Evolutionary conservation across 306 rosid species (phyloP), one percentile per base, ranked within the genome.

Genomic region (Hylodesmum podocarpum): DNA sequence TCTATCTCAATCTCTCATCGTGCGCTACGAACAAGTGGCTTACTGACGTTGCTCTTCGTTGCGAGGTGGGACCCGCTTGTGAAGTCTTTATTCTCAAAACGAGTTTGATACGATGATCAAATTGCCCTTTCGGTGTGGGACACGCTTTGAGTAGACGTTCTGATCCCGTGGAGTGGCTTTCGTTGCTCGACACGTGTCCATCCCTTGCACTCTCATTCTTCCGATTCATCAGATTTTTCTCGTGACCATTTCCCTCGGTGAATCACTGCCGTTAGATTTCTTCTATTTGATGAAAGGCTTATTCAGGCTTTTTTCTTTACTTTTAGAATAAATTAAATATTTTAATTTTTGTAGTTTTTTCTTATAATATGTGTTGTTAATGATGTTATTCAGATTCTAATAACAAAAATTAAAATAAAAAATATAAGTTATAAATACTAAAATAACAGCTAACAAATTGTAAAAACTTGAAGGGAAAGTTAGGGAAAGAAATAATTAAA

Each of bases 41-140:
- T 70, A 19, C n/a, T 71, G 7, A 58, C 7, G 62, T 36, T 59
- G 33, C 51, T 67, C 73, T 49, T 64, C 75, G 37, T 80, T 67
- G 41, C 29, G 18, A 19, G 34, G 37, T 78, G 88, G 86, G 89
- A 46, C 92, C 91, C 80, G 4, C 66, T 8, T 33, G 9, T 4
- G 7, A 73, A 57, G 76, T 77, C 75, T 57, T 72, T 76, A 80
- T 85, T 87, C 83, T 75, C 50, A 19, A 70, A 81, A 64, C 84
- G 62, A 75, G 81, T 75, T 81, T 68, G 79, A 40, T 84, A 82
- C 89, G 87, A 89, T 75, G 85, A 86, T 84, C 76, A 68, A 80
- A 19, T 21, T 22, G 28, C 18, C 36, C 72, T 46, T 61, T 50
- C 21, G n/a, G 8, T 27, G 76, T 3, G 69, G 69, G 89, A 79